Base-by-base conservation (phyloP, 345 rosid genomes). In the Aquilaria yunnanensis region DNA sequence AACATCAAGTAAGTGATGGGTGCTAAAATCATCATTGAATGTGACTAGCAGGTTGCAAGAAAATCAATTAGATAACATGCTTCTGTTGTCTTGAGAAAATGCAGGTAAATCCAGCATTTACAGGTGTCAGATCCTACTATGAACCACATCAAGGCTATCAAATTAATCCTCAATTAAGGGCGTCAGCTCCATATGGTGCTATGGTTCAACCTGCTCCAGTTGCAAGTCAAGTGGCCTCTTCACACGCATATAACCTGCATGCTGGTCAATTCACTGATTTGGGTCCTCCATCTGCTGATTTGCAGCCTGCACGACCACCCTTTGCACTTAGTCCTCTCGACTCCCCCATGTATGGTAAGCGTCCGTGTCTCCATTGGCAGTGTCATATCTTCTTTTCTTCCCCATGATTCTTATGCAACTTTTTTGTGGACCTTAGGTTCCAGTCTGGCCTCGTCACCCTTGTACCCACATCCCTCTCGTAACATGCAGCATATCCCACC, bases 111-210 rank as follows among this genome's bases (percentile, higher is more conserved):
- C 47, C 60, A 51, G n/a, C 54, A 11, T 61, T 54, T 48, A 67
- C 30, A 47, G 67, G 54, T 16, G 13, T 9, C n/a, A 34, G 32
- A n/a, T 51, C 46, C 51, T 14, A 23, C 52, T 56, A 29, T 6
- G 53, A 59, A 14, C 8, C 56, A 6, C 51, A 56, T 56, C 74
- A 59, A 53, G 57, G 13, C 11, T 56, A 13, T 76, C 74, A 62
- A 57, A 58, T 29, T 50, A 31, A 50, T 60, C 49, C 46, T 32
- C 33, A 32, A 45, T 58, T 54, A 46, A 33, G 65, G 51, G 61
- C 58, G 32, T 31, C 64, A 10, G 32, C 67, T 37, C 29, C 59
- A 57, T 46, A 10, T 51, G 74, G 59, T 23, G 52, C 41, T 53
- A 37, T 37, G 43, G 43, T 37, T 37, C 64, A 46, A 49, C 67